phyloP scores from a whole-genome alignment of 2,329 filamentous ascomycete species.

The Phoma sp. region DNA sequence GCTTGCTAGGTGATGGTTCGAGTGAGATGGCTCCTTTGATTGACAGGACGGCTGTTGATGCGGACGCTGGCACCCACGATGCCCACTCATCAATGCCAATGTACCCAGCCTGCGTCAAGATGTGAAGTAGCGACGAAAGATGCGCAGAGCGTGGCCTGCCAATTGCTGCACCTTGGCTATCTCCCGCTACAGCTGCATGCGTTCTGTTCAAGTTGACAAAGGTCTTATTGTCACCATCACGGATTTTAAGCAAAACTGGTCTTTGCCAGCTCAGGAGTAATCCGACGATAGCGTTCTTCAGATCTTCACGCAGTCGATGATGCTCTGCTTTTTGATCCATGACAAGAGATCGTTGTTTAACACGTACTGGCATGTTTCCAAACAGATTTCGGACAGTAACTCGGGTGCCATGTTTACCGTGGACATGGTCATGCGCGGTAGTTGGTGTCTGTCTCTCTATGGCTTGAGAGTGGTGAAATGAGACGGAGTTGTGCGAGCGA shows the following conservation, averaged over 20 bases:
- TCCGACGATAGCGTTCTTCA: constrained; percentile 66
- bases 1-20: constrained; percentile 72
- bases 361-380: constrained; percentile 86
- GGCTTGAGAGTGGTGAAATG: constrained; percentile 72
- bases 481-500: constrained; percentile 68
- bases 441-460: constrained; percentile 70
- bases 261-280: constrained; percentile 74
- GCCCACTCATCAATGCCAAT: constrained; percentile 59
- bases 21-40: constrained; percentile 76
- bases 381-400: constrained; percentile 82
- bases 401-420: constrained; percentile 72
- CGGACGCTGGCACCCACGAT: constrained; percentile 75
- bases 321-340: constrained; percentile 59
- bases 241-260: constrained; percentile 64
- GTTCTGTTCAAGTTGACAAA: constrained; percentile 34
- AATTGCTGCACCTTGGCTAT: not conserved
- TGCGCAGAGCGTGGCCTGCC: constrained; percentile 23
- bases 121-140: constrained; percentile 31
- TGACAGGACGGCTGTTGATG: constrained; percentile 65
- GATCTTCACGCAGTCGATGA: constrained; percentile 68
- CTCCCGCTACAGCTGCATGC: not conserved
- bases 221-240: constrained; percentile 59
- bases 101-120: constrained; percentile 72
- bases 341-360: constrained; percentile 73
- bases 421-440: constrained; percentile 61